phyloP scores from a whole-genome alignment of 495 filamentous ascomycete genomes.

The Neurospora sp. region DNA sequence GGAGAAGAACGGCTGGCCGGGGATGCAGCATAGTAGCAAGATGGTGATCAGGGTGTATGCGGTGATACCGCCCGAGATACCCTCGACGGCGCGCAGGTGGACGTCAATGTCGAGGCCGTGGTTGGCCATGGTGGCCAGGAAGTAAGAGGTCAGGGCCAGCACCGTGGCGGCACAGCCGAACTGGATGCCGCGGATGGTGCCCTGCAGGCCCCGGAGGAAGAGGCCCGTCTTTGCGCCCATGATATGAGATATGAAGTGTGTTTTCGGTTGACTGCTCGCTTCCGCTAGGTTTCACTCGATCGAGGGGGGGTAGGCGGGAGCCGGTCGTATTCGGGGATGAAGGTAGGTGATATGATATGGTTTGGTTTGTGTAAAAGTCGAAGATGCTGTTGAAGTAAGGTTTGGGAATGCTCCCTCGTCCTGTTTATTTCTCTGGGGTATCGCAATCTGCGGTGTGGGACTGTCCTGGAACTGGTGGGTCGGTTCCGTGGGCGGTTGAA shows the following conservation, averaged over 20 bases:
- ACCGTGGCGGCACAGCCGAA: conserved; percentile 62
- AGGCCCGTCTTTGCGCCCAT: conserved; percentile 40
- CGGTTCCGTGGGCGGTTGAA: not conserved
- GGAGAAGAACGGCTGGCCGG: conserved; percentile 54
- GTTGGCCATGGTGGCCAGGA: conserved; percentile 49
- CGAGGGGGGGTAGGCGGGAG: not conserved
- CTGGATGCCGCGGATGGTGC: conserved; percentile 57
- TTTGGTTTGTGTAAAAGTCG: not conserved
- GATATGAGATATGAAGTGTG: not conserved
- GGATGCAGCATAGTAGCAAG: conserved; percentile 67
- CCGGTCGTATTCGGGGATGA: not conserved
- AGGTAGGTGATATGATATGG: not conserved
- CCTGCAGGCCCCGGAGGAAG: conserved; percentile 51
- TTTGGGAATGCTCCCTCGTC: not conserved
- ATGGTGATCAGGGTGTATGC: conserved; percentile 63
- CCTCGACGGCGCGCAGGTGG: conserved; percentile 68
- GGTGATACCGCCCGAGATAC: conserved; percentile 63
- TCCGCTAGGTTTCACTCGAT: not conserved
- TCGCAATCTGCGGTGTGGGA: not conserved
- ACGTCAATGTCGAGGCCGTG: conserved; percentile 49
- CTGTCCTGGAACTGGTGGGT: not conserved
- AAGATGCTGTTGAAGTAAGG: not conserved
- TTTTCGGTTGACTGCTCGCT: not conserved
- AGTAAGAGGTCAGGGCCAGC: conserved; percentile 74
- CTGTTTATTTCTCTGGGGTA: not conserved